phyloP scores from a whole-genome alignment of 495 filamentous ascomycete genomes.

The Podospora fimiseda region DNA sequence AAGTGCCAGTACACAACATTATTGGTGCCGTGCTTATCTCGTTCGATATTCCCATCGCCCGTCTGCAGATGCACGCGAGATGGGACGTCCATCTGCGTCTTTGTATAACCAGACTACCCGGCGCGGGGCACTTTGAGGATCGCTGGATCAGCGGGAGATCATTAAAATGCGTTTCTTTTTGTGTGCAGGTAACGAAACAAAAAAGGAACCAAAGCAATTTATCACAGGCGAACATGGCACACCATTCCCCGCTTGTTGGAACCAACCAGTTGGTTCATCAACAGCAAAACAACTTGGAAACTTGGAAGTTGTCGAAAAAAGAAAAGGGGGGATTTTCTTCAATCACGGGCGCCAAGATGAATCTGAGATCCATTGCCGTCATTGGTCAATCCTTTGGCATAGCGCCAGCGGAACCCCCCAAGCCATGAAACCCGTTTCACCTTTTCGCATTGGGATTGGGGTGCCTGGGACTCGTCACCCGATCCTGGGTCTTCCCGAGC shows the following conservation, averaged over 20 bases:
- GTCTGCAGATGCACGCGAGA: background rate
- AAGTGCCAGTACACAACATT: no score
- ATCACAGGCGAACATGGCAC: constrained; percentile 1
- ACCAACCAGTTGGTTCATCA: constrained; percentile 3
- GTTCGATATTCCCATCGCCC: no score
- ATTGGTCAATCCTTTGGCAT: constrained; percentile 10
- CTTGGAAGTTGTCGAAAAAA: background rate
- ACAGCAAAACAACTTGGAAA: background rate
- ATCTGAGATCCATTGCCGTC: background rate
- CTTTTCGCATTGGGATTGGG: constrained; percentile 5
- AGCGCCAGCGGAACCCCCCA: constrained; percentile 1
- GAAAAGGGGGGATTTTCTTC: background rate
- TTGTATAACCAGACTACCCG: constrained; percentile 4
- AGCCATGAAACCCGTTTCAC: constrained; percentile 19
- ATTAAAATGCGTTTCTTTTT: background rate
- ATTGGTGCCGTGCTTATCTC: background rate
- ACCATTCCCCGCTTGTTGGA: background rate
- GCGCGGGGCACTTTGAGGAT: background rate
- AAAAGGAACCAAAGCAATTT: background rate
- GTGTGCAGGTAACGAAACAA: background rate
- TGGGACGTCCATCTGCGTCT: background rate
- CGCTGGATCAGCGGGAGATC: constrained; percentile 1
- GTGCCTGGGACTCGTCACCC: no score
- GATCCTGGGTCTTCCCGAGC: constrained; percentile 6
- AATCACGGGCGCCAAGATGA: constrained; percentile 1